Evolutionary conservation across 2,329 filamentous ascomycete species (phyloP), one percentile per base, ranked within the genome.

Genomic region (Pseudonectria foliicola): DNA sequence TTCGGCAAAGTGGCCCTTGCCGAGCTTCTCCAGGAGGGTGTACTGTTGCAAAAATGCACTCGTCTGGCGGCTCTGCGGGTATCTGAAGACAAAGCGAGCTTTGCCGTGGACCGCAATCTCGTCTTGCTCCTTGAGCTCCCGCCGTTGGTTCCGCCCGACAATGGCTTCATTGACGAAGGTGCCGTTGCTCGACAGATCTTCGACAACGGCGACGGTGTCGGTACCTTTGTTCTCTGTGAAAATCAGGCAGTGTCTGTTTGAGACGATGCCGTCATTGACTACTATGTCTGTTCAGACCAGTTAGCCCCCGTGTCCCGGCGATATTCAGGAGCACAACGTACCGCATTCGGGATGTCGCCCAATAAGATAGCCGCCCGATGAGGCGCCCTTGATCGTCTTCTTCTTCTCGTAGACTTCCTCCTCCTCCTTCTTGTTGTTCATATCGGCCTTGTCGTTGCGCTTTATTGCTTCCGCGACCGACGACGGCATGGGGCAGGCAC

Each of bases 141-240:
- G 78, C 35, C 87, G 76, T 60, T 95, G 87, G 60, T 98, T 98
- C 33, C 90, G 82, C 15, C 92, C 92, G 15, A 98, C 77, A 21
- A 94, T 73, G 12, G 81, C 82, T 50, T 95, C 88, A 54, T 96
- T 96, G 50, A 98, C 82, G 56, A 89, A 98, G 0, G 93, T 98
- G 33, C 92, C 92, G 56, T 98, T 98, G 55, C 81, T 92, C 6
- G 92, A 98, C 13, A 96, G 66, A 59, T 98, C 92, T 58, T 98
- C 89, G 5, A 98, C 62, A 10, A 96, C 75, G 7, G 87, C 90
- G 27, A 77, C 71, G 46, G 69, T 73, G 59, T 75, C 68, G 12
- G 64, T 61, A 8, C 67, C 71, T 45, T 75, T 75, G 42, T 75
- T 75, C 53, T 78, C 73, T 14, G 64, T 70, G 51, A 84, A 85